Percentiles rank a stretch among this genome's conserved stretches.
Evolutionary conservation across 2,329 filamentous ascomycete genomes (phyloP).

Genomic region (Fusarium pseudograminearum): DNA sequence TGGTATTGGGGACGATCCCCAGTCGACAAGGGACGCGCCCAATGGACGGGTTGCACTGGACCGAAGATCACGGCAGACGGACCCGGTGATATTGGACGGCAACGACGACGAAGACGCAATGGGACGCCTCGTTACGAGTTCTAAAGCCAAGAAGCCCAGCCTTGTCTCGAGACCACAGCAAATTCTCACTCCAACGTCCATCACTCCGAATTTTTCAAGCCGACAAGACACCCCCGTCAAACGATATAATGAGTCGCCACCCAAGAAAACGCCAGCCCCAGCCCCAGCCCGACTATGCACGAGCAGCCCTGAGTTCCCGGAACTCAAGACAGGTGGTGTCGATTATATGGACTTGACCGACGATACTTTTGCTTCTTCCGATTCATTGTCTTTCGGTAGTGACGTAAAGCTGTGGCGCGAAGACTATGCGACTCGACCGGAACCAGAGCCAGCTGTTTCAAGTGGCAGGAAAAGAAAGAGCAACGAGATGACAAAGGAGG

Average conservation of each 20-base stretch:
- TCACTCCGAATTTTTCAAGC: slow-evolving; percentile 33
- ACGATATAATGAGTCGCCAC: slow-evolving; percentile 38
- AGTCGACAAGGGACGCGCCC: slow-evolving; percentile 19
- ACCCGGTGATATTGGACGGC: slow-evolving; percentile 46
- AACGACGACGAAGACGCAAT: slow-evolving; percentile 54
- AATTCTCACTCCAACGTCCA: slow-evolving; percentile 56
- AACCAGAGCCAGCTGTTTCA: slow-evolving; percentile 54
- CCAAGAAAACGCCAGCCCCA: slow-evolving; percentile 42
- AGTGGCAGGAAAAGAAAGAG: slow-evolving; percentile 66
- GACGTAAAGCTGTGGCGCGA: slow-evolving; percentile 59
- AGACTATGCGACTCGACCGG: slow-evolving; percentile 55
- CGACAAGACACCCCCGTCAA: slow-evolving; percentile 36
- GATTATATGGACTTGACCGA: slow-evolving; percentile 58
- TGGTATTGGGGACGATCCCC: slow-evolving; percentile 9
- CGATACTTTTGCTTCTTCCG: slow-evolving; percentile 51
- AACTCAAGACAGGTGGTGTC: slow-evolving; percentile 53
- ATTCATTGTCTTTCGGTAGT: slow-evolving; percentile 53
- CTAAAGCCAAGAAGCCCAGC: slow-evolving; percentile 59
- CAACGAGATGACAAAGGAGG: slow-evolving; percentile 57
- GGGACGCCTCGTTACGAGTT: slow-evolving; percentile 59
- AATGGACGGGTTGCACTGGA: slow-evolving; percentile 43
- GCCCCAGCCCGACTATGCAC: slow-evolving; percentile 11
- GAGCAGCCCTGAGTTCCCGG: slow-evolving; percentile 51
- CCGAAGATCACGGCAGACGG: slow-evolving; percentile 42
- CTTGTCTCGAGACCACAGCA: slow-evolving; percentile 57